Base-by-base conservation (phyloP, 2,329 filamentous ascomycete species). In the Talaromyces sp. region DNA sequence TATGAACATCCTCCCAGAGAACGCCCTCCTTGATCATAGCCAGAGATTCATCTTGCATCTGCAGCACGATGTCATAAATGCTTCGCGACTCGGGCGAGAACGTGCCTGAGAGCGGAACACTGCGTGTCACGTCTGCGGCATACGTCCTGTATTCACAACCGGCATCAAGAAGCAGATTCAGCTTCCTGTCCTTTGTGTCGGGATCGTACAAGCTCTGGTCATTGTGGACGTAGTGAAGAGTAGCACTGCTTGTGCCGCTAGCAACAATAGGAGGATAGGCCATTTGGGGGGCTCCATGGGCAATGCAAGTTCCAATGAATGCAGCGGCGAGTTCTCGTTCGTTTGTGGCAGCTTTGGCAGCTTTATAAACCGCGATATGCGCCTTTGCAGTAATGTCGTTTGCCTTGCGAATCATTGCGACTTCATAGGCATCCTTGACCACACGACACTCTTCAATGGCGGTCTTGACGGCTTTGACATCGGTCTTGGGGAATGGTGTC, bases 201-300 rank as follows among this genome's bases (percentile, higher is more conserved):
- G 66, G 61, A 27, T 87, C 85, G 2, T 77, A 77, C 19, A 97
- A 83, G 1, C 86, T 76, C 67, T 89, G 83, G 68, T 95, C 82
- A 71, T 99, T 97, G 57, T 83, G 85, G 50, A 84, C 83, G 73
- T 99, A 99, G 75, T 99, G 94, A 46, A 97, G 79, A 0, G 90
- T 92, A 14, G 89, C 87, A 6, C 89, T 92, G 69, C 94, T 94
- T n/a, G 80, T 71, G 0, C 93, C 93, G 1, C 89, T 86, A 1
- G 90, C 93, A 52, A 90, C 91, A 66, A 99, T 97, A n/a, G 92
- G 84, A 53, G 88, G 85, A 72, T 99, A 99, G 0, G 93, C 87
- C 77, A 96, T 90, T 56, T 85, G 80, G 64, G 88, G 89, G 3
- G 90, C 88, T 63, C 89, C 89, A 57, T 83, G 80, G 8, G 87